These are phyloP conservation scores for Dichomitus squalens DNA, from an alignment of 1,284 basidiomycete genomes.

Conservation along the genomic window DNA sequence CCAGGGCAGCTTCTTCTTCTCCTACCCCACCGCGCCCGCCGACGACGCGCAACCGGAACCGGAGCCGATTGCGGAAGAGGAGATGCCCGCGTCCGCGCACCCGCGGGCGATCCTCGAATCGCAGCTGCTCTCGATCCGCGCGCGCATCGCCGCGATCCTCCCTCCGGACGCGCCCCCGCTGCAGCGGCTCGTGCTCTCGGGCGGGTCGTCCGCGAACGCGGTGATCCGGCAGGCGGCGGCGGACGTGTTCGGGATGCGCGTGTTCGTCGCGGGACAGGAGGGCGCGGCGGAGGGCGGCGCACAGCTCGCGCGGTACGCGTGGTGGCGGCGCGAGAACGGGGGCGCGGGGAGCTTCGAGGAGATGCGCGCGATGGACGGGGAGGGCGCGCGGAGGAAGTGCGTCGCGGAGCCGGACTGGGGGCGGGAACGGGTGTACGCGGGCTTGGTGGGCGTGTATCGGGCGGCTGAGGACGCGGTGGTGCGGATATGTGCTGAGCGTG, in stretches of 20 bases:
- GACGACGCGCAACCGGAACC: no score
- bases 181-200: conserved; percentile 75
- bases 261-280: conserved; percentile 69
- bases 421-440: conserved; percentile 34
- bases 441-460: conserved; percentile 39
- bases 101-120: conserved; percentile 87
- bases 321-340: conserved; percentile 56
- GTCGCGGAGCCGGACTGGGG: conserved; percentile 58
- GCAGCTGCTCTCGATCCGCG: conserved; percentile 81
- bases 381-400: conserved; percentile 51
- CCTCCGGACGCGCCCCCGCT: conserved; percentile 60
- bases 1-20: conserved; percentile 68
- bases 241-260: conserved; percentile 76
- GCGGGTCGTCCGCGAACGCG: conserved; percentile 78
- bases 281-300: conserved; percentile 75
- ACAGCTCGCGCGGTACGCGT: conserved; percentile 67
- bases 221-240: conserved; percentile 78
- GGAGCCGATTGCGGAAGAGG: conserved; percentile 36
- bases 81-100: conserved; percentile 54
- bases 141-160: conserved; percentile 69
- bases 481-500: conserved; percentile 25
- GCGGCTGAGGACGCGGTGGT: conserved; percentile 45
- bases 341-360: conserved; percentile 61
- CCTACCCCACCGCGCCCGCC: conserved; percentile 23
- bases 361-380: conserved; percentile 51